Evolutionary conservation across 192 early-diverging fungal genomes (phyloP).

Genomic region (Bifiguratus adelaidae): DNA sequence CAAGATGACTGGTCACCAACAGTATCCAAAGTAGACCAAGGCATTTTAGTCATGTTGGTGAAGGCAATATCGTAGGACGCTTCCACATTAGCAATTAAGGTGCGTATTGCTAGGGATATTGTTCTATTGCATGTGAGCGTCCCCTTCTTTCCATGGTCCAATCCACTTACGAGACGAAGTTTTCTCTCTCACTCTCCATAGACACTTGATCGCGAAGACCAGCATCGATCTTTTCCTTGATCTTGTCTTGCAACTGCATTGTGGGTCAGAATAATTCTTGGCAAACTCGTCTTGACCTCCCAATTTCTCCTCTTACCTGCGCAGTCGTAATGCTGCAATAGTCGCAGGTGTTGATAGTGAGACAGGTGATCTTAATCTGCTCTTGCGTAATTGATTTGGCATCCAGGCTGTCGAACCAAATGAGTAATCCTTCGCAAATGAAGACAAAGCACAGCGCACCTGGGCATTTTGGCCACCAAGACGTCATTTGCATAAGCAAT

Average conservation of each 20-base stretch:
- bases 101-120: background rate
- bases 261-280: background rate
- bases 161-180: constrained; percentile 56
- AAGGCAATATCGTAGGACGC: background rate
- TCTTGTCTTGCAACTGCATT: constrained; percentile 75
- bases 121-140: too few relatives aligned
- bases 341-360: constrained; percentile 90
- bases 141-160: too few relatives aligned
- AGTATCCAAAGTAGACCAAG: constrained; percentile 72
- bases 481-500: constrained; percentile 67
- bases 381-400: constrained; percentile 51
- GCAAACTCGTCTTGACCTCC: background rate
- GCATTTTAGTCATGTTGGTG: constrained; percentile 53
- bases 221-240: constrained; percentile 72
- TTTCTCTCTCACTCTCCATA: constrained; percentile 67
- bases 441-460: constrained; percentile 17
- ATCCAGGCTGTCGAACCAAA: constrained; percentile 53
- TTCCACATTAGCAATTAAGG: constrained; percentile 1
- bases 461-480: constrained; percentile 60
- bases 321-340: constrained; percentile 80
- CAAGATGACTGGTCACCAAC: constrained; percentile 95
- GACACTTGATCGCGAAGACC: constrained; percentile 57
- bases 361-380: constrained; percentile 57
- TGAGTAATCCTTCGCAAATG: background rate
- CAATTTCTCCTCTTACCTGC: constrained; percentile 32